These are phyloP conservation scores for Eimeria tenella DNA, from an alignment of 169 alveolate species.

Conservation along the genomic window DNA sequence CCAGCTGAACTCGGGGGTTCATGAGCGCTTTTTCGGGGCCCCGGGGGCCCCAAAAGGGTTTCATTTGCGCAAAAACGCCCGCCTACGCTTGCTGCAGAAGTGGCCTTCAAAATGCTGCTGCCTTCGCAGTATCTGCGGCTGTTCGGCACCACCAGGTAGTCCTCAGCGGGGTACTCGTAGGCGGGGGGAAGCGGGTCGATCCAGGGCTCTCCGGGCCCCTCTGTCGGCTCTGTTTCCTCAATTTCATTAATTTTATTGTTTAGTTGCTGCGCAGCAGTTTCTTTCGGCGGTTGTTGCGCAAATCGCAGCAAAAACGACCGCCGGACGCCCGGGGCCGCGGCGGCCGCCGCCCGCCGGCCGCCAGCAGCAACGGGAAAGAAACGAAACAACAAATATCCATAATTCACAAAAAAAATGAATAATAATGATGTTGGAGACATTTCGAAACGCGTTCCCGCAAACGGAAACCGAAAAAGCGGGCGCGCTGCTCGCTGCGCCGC, in stretches of 20 bases:
- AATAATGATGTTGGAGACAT: neutral
- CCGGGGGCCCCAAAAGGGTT: neutral
- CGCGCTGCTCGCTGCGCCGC: neutral
- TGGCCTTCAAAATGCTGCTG: neutral
- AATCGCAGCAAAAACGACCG: neutral
- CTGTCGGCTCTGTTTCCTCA: neutral
- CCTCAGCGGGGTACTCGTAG: neutral
- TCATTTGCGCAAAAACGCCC: neutral
- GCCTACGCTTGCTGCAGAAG: neutral
- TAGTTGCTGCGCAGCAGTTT: neutral
- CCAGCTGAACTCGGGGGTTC: neutral
- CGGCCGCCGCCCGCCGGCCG: neutral
- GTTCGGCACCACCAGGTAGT: slow-evolving; percentile 3
- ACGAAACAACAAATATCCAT: too few species aligned
- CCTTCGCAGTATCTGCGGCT: slow-evolving; percentile 15
- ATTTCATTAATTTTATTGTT: too few species aligned
- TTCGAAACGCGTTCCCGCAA: neutral
- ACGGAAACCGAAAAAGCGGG: neutral
- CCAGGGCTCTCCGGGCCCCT: neutral
- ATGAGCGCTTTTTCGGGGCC: neutral
- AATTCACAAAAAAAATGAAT: neutral
- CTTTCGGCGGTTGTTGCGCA: neutral
- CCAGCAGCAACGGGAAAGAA: neutral
- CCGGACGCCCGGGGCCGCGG: neutral
- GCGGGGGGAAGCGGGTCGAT: slow-evolving; percentile 1